Evolutionary conservation across 106 monocot genomes (phyloP), one percentile per base, ranked within the genome.

Genomic region (Acanthochlamys bracteata): DNA sequence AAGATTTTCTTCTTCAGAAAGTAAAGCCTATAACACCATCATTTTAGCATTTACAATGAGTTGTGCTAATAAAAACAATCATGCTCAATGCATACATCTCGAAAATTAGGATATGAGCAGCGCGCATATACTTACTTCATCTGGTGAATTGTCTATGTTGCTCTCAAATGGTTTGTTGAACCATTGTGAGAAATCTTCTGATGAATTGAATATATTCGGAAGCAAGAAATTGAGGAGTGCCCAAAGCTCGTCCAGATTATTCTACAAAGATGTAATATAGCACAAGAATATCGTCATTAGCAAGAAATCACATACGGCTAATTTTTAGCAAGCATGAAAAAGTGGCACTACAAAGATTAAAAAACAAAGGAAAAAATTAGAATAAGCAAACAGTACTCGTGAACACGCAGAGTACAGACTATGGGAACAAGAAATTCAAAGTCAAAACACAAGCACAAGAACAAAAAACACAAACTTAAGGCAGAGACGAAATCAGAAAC

Each of bases 111-210:
- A 42, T 26, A 24, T 27, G 53, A 52, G 33, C 54, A 45, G 55
- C 39, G 56, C 23, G 8, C 82, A 17, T 60, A 22, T n/a, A 55
- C 80, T 73, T 76, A 91, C 96, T 79, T 98, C 79, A 74, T 98
- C 91, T 27, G 82, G 78, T 65, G 84, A 80, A 79, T 70, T 81
- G 64, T 98, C 98, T 23, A 78, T 87, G 74, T 64, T 83, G 63
- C 98, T 77, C 71, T 88, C 81, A 75, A 98, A 98, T 60, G 98
- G 98, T 61, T 98, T 98, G 68, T 98, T 98, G 66, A 98, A 98
- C 98, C 98, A 98, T 66, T 98, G 98, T 27, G 98, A 98, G 66
- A 98, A 98, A 79, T 98, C 98, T 67, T 92, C 98, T 53, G 98
- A 84, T 25, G 98, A 98, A 60, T 98, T 98, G 63, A 98, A 98